Conservation (phyloP, 179 eudicot genomes). For the Sideroxylon spinosum region DNA sequence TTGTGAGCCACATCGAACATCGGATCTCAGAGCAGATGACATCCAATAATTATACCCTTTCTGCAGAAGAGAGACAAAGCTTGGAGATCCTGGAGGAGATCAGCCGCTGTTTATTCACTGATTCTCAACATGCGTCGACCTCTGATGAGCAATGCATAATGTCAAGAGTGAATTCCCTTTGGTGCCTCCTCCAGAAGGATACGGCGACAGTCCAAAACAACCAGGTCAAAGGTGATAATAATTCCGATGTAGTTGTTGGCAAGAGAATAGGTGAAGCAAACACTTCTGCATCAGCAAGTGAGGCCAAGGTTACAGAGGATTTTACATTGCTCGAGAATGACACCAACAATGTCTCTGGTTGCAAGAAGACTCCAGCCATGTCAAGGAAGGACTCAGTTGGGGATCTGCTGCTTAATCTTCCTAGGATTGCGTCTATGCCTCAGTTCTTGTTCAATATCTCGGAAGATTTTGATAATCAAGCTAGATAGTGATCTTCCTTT, state of each 20-base stretch:
- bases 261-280: slow-evolving; percentile 14
- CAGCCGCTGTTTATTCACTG: slow-evolving; percentile 57
- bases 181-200: slow-evolving; percentile 87
- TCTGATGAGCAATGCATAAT: slow-evolving; percentile 60
- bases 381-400: slow-evolving; percentile 60
- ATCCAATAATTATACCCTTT: slow-evolving; percentile 37
- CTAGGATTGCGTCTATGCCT: slow-evolving; percentile 76
- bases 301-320: slow-evolving; percentile 17
- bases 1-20: slow-evolving; percentile 69
- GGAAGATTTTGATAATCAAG: slow-evolving; percentile 41
- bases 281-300: not conserved
- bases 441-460: slow-evolving; percentile 60
- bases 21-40: slow-evolving; percentile 69
- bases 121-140: slow-evolving; percentile 45
- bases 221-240: slow-evolving; percentile 21
- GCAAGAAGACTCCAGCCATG: slow-evolving; percentile 38
- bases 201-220: slow-evolving; percentile 21
- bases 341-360: slow-evolving; percentile 15
- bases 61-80: slow-evolving; percentile 47
- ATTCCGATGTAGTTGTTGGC: slow-evolving; percentile 11
- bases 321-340: slow-evolving; percentile 17
- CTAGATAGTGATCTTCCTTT: slow-evolving; percentile 20
- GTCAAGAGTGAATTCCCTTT: slow-evolving; percentile 77
- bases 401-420: slow-evolving; percentile 61
- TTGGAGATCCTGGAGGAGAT: slow-evolving; percentile 67